These are phyloP conservation scores for Plasmodium relictum DNA, from an alignment of 169 alveolate species.

Conservation along the genomic window DNA sequence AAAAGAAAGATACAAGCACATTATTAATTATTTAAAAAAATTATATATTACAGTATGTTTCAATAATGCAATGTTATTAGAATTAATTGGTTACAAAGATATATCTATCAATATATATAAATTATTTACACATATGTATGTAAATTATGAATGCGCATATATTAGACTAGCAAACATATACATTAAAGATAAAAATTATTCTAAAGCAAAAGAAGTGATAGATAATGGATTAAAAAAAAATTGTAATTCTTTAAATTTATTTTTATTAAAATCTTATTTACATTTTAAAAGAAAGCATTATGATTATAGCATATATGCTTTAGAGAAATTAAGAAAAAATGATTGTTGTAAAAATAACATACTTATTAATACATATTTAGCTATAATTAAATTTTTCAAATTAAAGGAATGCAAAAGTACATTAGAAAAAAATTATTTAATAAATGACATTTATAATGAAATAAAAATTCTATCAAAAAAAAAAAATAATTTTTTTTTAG, in stretches of 20 bases:
- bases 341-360: neutral
- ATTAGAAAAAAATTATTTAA: slow-evolving; percentile 23
- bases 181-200: slow-evolving; percentile 32
- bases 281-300: slow-evolving; percentile 39
- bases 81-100: slow-evolving; percentile 30
- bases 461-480: slow-evolving; percentile 18
- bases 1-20: slow-evolving; percentile 21
- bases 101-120: slow-evolving; percentile 41
- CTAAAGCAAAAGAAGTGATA: slow-evolving; percentile 54
- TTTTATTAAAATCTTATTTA: slow-evolving; percentile 41
- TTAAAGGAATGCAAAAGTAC: slow-evolving; percentile 40
- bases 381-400: slow-evolving; percentile 43
- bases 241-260: slow-evolving; percentile 18
- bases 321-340: slow-evolving; percentile 46
- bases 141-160: slow-evolving; percentile 52
- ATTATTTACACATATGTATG: slow-evolving; percentile 40
- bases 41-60: slow-evolving; percentile 40
- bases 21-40: slow-evolving; percentile 66
- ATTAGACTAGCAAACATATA: slow-evolving; percentile 58
- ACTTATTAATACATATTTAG: slow-evolving; percentile 44
- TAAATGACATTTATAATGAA: slow-evolving; percentile 36
- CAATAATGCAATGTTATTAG: slow-evolving; percentile 39
- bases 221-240: slow-evolving; percentile 41
- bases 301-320: slow-evolving; percentile 53
- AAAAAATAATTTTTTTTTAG: slow-evolving; percentile 46